phyloP scores from a whole-genome alignment of 2,329 filamentous ascomycete genomes.

The Blumeria hordei region DNA sequence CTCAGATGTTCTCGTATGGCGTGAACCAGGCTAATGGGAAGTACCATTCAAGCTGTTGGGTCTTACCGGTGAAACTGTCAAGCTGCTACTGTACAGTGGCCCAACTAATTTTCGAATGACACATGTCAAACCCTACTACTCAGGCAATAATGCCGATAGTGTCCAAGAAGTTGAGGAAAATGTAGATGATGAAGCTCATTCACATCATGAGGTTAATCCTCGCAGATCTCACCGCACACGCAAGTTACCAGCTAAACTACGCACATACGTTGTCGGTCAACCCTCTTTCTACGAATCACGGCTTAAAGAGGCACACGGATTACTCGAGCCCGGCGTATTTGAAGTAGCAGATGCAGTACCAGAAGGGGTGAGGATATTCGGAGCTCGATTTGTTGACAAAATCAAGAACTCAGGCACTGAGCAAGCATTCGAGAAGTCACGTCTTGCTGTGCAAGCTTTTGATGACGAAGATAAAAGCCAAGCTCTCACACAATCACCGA shows the following conservation, averaged over 20 bases:
- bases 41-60: neutral
- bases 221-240: neutral
- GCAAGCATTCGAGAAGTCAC: slow-evolving; percentile 4
- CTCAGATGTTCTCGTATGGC: slow-evolving; percentile 1
- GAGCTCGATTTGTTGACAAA: slow-evolving; percentile 4
- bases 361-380: slow-evolving; percentile 1
- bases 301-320: neutral
- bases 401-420: slow-evolving; percentile 3
- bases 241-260: neutral
- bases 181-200: neutral
- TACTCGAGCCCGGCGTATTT: slow-evolving; percentile 1
- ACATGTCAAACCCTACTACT: neutral
- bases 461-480: slow-evolving; percentile 2
- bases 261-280: neutral
- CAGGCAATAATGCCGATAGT: neutral
- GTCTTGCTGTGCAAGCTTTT: slow-evolving; percentile 4
- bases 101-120: slow-evolving; percentile 1
- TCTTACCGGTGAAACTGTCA: slow-evolving; percentile 1
- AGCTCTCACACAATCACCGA: slow-evolving; percentile 4
- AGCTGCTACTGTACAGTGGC: neutral
- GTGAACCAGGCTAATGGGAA: neutral
- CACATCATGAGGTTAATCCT: neutral
- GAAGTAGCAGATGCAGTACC: neutral
- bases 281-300: neutral
- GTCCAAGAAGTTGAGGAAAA: neutral